These are phyloP conservation scores for Ophiostoma piceae DNA, from an alignment of 2,329 filamentous ascomycete species.

Conservation along the genomic window DNA sequence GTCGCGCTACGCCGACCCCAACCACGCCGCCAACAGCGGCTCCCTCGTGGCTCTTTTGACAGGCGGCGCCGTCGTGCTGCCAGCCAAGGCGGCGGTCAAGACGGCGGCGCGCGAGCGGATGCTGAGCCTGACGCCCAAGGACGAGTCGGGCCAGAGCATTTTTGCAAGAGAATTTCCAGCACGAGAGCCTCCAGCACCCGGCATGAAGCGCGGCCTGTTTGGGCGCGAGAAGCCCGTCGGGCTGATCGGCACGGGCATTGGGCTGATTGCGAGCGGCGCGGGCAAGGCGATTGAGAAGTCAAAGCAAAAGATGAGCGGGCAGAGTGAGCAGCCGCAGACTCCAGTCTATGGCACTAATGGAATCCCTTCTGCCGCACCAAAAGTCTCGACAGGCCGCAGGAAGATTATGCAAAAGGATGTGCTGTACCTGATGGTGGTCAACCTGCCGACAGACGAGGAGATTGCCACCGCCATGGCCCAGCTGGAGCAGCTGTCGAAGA, in stretches of 20 bases:
- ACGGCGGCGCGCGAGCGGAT: background rate
- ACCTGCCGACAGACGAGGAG: background rate
- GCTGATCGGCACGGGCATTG: background rate
- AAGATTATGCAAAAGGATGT: background rate
- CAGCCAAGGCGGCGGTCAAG: background rate
- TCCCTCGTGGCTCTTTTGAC: slow-evolving; percentile 38
- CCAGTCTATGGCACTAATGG: too few relatives aligned
- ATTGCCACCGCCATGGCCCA: background rate
- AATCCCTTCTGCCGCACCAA: background rate
- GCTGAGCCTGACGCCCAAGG: background rate
- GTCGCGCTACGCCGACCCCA: slow-evolving; percentile 48
- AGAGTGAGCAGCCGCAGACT: background rate
- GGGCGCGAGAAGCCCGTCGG: background rate
- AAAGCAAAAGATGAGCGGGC: background rate
- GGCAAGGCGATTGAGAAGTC: background rate
- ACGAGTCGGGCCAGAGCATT: background rate
- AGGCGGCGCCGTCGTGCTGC: background rate
- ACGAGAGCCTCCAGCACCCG: background rate
- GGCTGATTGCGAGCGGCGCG: background rate
- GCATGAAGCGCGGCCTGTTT: background rate
- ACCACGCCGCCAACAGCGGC: slow-evolving; percentile 46
- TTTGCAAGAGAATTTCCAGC: background rate
- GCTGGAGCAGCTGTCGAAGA: background rate
- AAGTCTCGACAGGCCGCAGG: background rate
- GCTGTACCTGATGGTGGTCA: background rate